Conservation (phyloP, 192 early-diverging fungal genomes). For the Rhizophagus clarus region DNA sequence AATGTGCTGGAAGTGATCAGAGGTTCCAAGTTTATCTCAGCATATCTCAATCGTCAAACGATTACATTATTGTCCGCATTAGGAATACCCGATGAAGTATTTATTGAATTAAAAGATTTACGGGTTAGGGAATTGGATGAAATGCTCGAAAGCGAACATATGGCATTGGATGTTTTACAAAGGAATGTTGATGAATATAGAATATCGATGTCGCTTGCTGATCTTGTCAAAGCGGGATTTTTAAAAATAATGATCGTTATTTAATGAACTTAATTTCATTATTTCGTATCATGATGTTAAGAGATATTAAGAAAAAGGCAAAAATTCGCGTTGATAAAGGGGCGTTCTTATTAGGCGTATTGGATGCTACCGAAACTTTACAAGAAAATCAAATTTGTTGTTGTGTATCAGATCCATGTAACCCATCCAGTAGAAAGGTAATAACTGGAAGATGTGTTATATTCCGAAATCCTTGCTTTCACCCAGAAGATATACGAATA, state of each 20-base stretch:
- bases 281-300: slow-evolving; percentile 47
- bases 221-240: slow-evolving; percentile 54
- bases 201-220: slow-evolving; percentile 38
- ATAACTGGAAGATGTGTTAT: slow-evolving; percentile 48
- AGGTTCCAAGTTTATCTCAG: slow-evolving; percentile 50
- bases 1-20: slow-evolving; percentile 61
- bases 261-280: slow-evolving; percentile 47
- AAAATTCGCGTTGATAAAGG: slow-evolving; percentile 56
- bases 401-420: slow-evolving; percentile 40
- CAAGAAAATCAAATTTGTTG: slow-evolving; percentile 55
- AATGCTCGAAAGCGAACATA: slow-evolving; percentile 40
- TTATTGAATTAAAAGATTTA: slow-evolving; percentile 50
- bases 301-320: slow-evolving; percentile 54
- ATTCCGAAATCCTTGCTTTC: slow-evolving; percentile 63
- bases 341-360: slow-evolving; percentile 55
- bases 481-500: slow-evolving; percentile 63
- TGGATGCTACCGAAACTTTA: slow-evolving; percentile 50
- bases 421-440: slow-evolving; percentile 21
- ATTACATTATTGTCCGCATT: slow-evolving; percentile 62
- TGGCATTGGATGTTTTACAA: slow-evolving; percentile 41
- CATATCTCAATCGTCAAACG: slow-evolving; percentile 66
- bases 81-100: slow-evolving; percentile 58
- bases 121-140: slow-evolving; percentile 43
- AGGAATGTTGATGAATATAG: slow-evolving; percentile 51
- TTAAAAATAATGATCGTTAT: slow-evolving; percentile 44